Evolutionary conservation across 768 basidiomycete genomes (phyloP), one percentile per base, ranked within the genome.

Genomic region (Cystobasidium tubakii): DNA sequence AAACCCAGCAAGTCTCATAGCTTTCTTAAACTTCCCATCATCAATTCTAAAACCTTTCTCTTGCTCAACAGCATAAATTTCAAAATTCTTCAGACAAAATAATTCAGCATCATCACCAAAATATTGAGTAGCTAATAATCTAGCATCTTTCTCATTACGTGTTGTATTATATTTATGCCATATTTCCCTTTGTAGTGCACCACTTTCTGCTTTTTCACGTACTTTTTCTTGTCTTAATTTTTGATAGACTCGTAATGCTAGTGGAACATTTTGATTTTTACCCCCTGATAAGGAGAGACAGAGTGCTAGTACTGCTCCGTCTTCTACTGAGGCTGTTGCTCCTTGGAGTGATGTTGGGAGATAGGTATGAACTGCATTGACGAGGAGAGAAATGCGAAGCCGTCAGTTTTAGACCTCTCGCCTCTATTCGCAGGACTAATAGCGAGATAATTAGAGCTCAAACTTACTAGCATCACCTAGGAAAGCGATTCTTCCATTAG

Each of bases 151-250:
- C 31, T 34, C 36, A 67, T 84, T 82, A 43, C 92, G 77, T 77
- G 93, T 88, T 1, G 81, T 82, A 77, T 90, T 91, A 17, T 92
- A 74, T 19, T 88, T 78, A 7, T 78, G 75, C 94, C 94, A 96
- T 1, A 85, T 75, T 75, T 91, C 87, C 0, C 86, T 88, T 74
- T 88, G 88, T n/a, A 85, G 82, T 34, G 81, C 80, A 0, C 86
- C 84, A 17, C 87, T 75, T 1, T 81, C 63, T 27, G 63, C 63
- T 43, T 23, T 65, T 27, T 43, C 79, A 0, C 86, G 84, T 4
- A 96, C 81, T 0, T 90, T 88, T 13, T 85, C 85, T 21, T 66
- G 33, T n/a, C 77, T 29, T 3, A 77, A n/a, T 44, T 21, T 39
- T 67, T 77, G 64, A 53, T 34, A 76, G 0, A 34, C 36, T 43